phyloP scores from a whole-genome alignment of 139 green algal genomes.

The Eudorina sp. region DNA sequence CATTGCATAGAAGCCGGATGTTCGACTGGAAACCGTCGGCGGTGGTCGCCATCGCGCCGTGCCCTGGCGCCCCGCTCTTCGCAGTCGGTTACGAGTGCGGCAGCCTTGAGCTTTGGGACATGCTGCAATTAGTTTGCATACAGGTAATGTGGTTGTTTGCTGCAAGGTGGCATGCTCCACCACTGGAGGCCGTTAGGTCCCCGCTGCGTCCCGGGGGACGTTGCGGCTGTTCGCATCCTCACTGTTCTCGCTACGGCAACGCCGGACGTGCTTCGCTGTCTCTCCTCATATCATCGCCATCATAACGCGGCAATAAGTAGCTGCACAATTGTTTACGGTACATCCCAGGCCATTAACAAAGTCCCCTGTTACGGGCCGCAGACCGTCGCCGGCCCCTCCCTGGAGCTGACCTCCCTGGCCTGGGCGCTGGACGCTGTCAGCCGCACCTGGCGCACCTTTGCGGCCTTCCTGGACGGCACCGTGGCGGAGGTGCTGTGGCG shows the following conservation, averaged over 20 bases:
- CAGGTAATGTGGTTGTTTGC: conserved; percentile 69
- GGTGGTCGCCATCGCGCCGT: conserved; percentile 80
- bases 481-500: conserved; percentile 82
- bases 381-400: conserved; percentile 74
- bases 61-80: conserved; percentile 75
- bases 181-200: too few species aligned
- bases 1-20: conserved; percentile 82
- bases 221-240: too few species aligned
- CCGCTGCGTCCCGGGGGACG: too few species aligned
- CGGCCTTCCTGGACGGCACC: conserved; percentile 79
- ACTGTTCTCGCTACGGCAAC: too few species aligned
- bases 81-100: conserved; percentile 86
- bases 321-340: too few species aligned
- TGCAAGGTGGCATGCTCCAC: too few species aligned
- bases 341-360: too few species aligned
- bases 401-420: conserved; percentile 76
- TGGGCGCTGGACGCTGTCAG: conserved; percentile 71
- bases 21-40: conserved; percentile 84
- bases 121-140: conserved; percentile 62
- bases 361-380: too few species aligned
- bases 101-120: conserved; percentile 90
- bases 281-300: too few species aligned
- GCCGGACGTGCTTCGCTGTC: too few species aligned
- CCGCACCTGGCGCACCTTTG: conserved; percentile 77
- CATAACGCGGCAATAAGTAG: too few species aligned